Conservation (phyloP, 73 alveolate genomes). For the Stentor roeselii region DNA sequence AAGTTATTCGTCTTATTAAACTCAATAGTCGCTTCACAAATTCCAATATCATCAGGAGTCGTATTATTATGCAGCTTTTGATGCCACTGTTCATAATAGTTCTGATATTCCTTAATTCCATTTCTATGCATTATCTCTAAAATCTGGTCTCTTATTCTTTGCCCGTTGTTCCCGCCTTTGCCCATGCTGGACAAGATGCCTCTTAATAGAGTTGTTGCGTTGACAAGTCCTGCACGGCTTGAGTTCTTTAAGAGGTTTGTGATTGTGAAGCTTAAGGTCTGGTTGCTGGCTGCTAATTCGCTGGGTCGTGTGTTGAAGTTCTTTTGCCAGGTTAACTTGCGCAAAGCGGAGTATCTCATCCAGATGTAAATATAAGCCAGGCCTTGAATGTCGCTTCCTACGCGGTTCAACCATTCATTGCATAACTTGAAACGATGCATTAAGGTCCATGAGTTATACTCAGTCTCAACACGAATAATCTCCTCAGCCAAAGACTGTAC, state of each 20-base stretch:
- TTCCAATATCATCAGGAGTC: slow-evolving; percentile 91
- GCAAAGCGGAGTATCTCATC: slow-evolving; percentile 68
- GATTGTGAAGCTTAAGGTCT: slow-evolving; percentile 11
- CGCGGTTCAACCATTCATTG: slow-evolving; percentile 40
- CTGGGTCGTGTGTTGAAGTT: slow-evolving; percentile 90
- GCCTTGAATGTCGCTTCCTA: slow-evolving; percentile 39
- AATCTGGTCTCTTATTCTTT: slow-evolving; percentile 89
- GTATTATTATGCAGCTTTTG: slow-evolving; percentile 94
- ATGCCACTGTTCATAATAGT: slow-evolving; percentile 85
- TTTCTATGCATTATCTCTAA: slow-evolving; percentile 76
- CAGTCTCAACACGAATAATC: slow-evolving; percentile 63
- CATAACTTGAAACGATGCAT: slow-evolving; percentile 73
- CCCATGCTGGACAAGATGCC: slow-evolving; percentile 78
- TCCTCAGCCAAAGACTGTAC: slow-evolving; percentile 58
- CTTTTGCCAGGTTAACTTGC: slow-evolving; percentile 85
- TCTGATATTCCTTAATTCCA: neutral
- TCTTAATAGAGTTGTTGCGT: neutral
- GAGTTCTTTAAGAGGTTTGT: neutral
- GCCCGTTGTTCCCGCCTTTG: slow-evolving; percentile 90
- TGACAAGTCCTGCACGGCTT: neutral
- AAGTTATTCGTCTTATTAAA: slow-evolving; percentile 75
- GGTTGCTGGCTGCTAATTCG: slow-evolving; percentile 53
- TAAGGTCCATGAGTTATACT: slow-evolving; percentile 73
- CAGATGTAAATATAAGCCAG: slow-evolving; percentile 57
- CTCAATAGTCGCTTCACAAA: slow-evolving; percentile 87